A percentile compares a stretch with the other conserved stretches of the same genome.
Evolutionary conservation across 345 rosid species (phyloP).

Genomic region (Heritiera fomes): DNA sequence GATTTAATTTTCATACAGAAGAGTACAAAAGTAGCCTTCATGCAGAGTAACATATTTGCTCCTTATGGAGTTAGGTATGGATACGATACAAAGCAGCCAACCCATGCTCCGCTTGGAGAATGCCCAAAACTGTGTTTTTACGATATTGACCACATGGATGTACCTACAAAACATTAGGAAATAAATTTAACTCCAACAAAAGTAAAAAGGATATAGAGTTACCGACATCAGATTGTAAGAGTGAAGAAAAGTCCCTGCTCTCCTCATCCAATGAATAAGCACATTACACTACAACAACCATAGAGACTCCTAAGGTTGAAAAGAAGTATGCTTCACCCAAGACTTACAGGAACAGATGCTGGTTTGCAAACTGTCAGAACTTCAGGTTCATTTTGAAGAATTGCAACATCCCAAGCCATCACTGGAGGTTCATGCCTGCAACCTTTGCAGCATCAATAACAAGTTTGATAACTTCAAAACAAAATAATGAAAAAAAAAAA

Average conservation of each 20-base stretch:
- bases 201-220: neutral
- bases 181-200: neutral
- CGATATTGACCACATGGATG: slow-evolving; percentile 97
- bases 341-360: slow-evolving; percentile 84
- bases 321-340: neutral
- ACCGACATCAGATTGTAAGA: slow-evolving; percentile 7
- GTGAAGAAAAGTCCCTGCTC: slow-evolving; percentile 13
- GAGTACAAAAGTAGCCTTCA: neutral
- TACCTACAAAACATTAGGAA: slow-evolving; percentile 45
- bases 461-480: slow-evolving; percentile 25
- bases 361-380: slow-evolving; percentile 87
- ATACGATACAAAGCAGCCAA: slow-evolving; percentile 83
- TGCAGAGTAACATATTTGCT: slow-evolving; percentile 9
- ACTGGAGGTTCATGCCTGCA: slow-evolving; percentile 95
- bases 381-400: slow-evolving; percentile 69
- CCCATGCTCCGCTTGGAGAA: slow-evolving; percentile 88
- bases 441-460: slow-evolving; percentile 38
- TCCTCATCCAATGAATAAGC: slow-evolving; percentile 10
- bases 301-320: neutral
- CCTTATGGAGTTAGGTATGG: slow-evolving; percentile 34
- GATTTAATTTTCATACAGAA: slow-evolving; percentile 11
- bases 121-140: slow-evolving; percentile 92
- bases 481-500: neutral
- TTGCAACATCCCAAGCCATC: slow-evolving; percentile 54
- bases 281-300: neutral